Conservation (phyloP, 768 basidiomycete species). For the Inosperma sp. region DNA sequence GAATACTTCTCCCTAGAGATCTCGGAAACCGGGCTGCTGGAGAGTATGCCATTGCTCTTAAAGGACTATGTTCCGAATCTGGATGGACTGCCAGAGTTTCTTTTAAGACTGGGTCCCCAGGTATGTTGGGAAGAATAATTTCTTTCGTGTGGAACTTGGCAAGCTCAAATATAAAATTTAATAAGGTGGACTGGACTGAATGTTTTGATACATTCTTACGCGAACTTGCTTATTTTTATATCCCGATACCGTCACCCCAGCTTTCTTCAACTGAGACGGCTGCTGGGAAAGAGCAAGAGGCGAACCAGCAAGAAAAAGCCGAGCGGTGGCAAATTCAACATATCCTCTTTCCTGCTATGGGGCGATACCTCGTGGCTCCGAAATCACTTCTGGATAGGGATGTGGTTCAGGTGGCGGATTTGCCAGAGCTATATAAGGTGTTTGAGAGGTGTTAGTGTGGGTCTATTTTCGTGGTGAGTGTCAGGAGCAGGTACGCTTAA, state of each 20-base stretch:
- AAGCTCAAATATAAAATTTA: too few species aligned
- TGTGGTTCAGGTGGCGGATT: conserved; percentile 81
- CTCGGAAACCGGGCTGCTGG: conserved; percentile 59
- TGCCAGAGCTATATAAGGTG: conserved; percentile 90
- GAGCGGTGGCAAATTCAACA: conserved; percentile 88
- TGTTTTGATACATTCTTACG: conserved; percentile 85
- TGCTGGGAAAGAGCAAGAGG: conserved; percentile 23
- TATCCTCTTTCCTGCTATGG: conserved; percentile 80
- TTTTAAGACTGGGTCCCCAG: conserved; percentile 91
- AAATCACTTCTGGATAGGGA: conserved; percentile 64
- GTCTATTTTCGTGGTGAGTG: too few species aligned
- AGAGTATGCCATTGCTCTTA: conserved; percentile 76
- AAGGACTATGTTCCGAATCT: conserved; percentile 88
- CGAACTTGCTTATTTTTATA: conserved; percentile 90
- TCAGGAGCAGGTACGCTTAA: too few species aligned
- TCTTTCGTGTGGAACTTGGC: too few species aligned
- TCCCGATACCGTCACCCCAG: conserved; percentile 48
- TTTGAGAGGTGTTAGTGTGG: conserved; percentile 85
- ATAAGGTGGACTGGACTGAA: conserved; percentile 85
- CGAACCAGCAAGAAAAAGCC: conserved; percentile 47
- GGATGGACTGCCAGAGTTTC: conserved; percentile 81
- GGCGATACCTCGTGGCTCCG: conserved; percentile 67
- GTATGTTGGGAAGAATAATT: conserved; percentile 34
- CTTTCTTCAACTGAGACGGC: neutral
- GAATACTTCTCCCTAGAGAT: conserved; percentile 89